Evolutionary conservation across 106 monocot species (phyloP), one percentile per base, ranked within the genome.

Genomic region (Acanthochlamys bracteata): DNA sequence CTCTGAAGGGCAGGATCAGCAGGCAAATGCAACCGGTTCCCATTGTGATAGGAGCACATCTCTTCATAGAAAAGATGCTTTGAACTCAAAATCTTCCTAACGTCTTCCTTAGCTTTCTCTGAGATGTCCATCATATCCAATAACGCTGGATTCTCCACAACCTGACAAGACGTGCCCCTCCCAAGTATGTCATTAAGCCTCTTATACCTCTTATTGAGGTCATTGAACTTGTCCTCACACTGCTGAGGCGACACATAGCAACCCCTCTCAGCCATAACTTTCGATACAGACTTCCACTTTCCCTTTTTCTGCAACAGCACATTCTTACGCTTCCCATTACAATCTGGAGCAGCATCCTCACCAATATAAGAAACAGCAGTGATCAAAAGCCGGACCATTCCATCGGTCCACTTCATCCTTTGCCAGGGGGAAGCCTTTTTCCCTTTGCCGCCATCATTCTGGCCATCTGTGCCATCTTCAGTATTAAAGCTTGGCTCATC

Each of bases 141-240:
- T 0, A 93, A 78, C 0, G 61, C 53, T 0, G 89, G 89, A 65
- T 86, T 83, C 66, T 93, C 93, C 49, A 93, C 93, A 65, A 93
- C 83, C 71, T 79, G 76, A 61, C 93, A 93, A 54, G 93, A 75
- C 0, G 93, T 93, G 20, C 93, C 89, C 56, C 93, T 81, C 12
- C 93, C 93, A 20, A 93, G 82, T 59, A 93, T 78, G 52, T 93
- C 85, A 7, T 79, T 90, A 25, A 95, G 90, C 69, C 87, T 76
- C 42, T 87, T 95, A 59, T 95, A 95, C 71, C 95, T 79, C 71
- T 90, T 95, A 59, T 95, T 95, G 2, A 95, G 75, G 64, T 95
- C 95, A 72, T 95, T 90, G 61, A 95, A 95, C 81, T 95, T 95
- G 66, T 90, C 95, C 59, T 95, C 95, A 17, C 95, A 95, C 42